Evolutionary conservation across 1,139 yeast species (phyloP).

Genomic region (Casaregolazyma lundiana): DNA sequence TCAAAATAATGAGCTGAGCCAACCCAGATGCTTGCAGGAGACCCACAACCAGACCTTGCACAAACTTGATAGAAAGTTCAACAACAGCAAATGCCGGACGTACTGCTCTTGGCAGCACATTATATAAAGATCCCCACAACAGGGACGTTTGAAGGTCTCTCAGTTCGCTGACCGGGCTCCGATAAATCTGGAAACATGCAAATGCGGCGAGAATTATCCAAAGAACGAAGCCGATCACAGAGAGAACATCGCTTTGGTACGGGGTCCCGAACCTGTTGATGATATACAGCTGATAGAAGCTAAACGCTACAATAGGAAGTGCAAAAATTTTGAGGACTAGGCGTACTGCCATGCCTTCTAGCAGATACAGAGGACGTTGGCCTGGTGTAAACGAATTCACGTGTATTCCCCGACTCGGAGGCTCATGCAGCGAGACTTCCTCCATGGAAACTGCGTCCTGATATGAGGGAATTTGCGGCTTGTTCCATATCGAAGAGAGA

Average conservation of each 20-base stretch:
- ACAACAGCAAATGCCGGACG: slow-evolving; percentile 21
- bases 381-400: neutral
- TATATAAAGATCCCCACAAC: slow-evolving; percentile 32
- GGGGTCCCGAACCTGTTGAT: slow-evolving; percentile 20
- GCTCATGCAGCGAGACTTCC: neutral
- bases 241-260: slow-evolving; percentile 29
- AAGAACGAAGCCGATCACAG: slow-evolving; percentile 26
- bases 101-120: slow-evolving; percentile 15
- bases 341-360: slow-evolving; percentile 28
- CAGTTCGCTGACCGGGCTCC: neutral
- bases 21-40: slow-evolving; percentile 34
- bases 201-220: slow-evolving; percentile 27
- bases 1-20: slow-evolving; percentile 33
- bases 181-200: slow-evolving; percentile 18
- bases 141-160: slow-evolving; percentile 6
- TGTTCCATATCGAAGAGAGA: neutral
- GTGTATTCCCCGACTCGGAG: neutral
- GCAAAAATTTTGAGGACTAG: slow-evolving; percentile 27
- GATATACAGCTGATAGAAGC: slow-evolving; percentile 32
- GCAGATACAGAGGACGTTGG: slow-evolving; percentile 18
- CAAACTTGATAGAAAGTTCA: slow-evolving; percentile 24
- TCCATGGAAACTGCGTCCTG: neutral
- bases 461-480: neutral
- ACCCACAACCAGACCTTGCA: slow-evolving; percentile 34
- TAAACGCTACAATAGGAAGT: slow-evolving; percentile 30